Percentiles rank a stretch among this genome's conserved stretches.
Conservation (phyloP, 345 rosid genomes). For the Euphorbia tirucalli region DNA sequence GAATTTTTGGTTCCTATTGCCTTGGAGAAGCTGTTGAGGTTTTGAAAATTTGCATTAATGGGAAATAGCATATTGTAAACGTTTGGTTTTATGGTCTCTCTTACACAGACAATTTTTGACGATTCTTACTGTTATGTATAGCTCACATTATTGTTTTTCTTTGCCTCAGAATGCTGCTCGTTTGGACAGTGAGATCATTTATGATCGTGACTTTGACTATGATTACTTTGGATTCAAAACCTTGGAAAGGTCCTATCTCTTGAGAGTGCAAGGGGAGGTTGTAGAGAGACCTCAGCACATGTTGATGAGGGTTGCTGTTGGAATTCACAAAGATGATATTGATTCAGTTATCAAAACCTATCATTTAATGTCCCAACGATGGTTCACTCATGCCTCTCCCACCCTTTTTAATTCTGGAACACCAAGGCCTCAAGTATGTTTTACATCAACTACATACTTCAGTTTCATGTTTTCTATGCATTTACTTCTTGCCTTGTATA, state of each 20-base stretch:
- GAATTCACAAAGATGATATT: constrained; percentile 73
- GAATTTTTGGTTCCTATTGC: not conserved
- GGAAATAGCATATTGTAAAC: no score
- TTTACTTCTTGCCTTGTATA: not conserved
- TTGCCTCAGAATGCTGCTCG: constrained; percentile 62
- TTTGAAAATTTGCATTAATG: no score
- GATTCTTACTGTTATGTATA: no score
- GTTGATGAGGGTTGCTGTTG: constrained; percentile 95
- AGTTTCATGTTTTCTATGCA: not conserved
- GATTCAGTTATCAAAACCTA: constrained; percentile 73
- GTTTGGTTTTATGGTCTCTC: no score
- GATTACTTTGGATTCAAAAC: constrained; percentile 95
- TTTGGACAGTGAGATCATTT: constrained; percentile 88
- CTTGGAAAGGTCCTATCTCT: constrained; percentile 82
- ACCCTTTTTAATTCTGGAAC: constrained; percentile 93
- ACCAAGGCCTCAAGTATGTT: constrained; percentile 75
- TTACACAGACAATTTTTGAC: no score
- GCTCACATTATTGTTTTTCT: not conserved
- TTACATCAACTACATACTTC: not conserved
- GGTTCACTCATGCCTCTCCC: constrained; percentile 98
- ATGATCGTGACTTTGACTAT: constrained; percentile 88
- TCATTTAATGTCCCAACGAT: constrained; percentile 89
- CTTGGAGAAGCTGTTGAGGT: not conserved
- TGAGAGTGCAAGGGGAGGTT: constrained; percentile 81
- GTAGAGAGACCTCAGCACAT: constrained; percentile 92